Conservation (phyloP, 139 green algal genomes). For the Volvox reticuliferus region DNA sequence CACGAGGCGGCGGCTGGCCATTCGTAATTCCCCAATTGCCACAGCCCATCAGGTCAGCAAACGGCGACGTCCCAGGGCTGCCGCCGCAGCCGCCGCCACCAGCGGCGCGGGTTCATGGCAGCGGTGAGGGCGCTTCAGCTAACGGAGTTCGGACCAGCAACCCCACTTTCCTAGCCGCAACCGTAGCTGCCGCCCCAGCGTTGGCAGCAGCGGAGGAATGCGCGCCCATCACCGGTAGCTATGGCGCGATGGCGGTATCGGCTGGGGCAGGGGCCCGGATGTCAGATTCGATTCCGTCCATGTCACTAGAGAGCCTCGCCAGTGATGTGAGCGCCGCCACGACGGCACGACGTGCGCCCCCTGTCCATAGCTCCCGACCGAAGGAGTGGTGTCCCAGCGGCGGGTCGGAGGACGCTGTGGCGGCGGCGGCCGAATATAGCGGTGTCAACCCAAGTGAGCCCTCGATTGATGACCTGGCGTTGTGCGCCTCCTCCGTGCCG, state of each 20-base stretch:
- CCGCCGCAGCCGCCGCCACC: no score
- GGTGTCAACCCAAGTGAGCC: neutral
- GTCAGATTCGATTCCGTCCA: neutral
- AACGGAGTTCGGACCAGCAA: neutral
- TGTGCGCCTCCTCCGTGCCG: neutral
- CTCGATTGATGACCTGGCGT: neutral
- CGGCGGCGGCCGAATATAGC: neutral
- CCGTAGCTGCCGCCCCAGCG: neutral
- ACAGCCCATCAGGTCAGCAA: neutral
- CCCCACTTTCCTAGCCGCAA: neutral
- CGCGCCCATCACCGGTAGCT: neutral
- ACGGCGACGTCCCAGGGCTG: neutral
- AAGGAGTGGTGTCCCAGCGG: neutral
- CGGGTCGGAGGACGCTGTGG: neutral
- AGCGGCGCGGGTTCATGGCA: neutral
- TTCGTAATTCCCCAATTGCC: slow-evolving; percentile 39
- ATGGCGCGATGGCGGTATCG: neutral
- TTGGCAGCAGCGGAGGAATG: neutral
- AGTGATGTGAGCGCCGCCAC: neutral
- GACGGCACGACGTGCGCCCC: neutral
- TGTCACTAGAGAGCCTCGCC: neutral
- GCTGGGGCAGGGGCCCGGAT: neutral
- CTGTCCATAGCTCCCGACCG: slow-evolving; percentile 11
- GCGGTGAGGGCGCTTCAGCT: neutral
- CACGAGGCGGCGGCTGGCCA: slow-evolving; percentile 15